Conservation (phyloP, 345 rosid species). For the Dovyalis caffra region DNA sequence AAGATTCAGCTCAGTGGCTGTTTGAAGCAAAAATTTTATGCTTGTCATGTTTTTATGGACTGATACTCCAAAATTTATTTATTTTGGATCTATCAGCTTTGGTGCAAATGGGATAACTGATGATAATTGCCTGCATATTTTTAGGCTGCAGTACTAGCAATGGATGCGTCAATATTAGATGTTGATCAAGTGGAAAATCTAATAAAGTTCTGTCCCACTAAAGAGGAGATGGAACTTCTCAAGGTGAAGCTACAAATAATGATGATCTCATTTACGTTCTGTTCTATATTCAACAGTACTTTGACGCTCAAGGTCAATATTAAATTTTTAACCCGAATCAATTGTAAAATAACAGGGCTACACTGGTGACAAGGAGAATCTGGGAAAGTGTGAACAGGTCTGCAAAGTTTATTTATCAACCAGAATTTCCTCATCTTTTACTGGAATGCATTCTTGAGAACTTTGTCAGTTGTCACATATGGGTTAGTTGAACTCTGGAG, state of each 20-base stretch:
- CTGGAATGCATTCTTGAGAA: neutral
- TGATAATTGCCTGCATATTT: constrained; percentile 18
- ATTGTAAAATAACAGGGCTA: constrained; percentile 44
- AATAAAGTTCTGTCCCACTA: constrained; percentile 95
- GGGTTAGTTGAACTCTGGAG: constrained; percentile 5
- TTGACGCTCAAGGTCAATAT: neutral
- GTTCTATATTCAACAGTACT: constrained; percentile 1
- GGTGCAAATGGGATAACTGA: neutral
- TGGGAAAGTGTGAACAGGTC: constrained; percentile 99
- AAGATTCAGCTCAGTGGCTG: neutral
- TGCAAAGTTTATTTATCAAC: constrained; percentile 18
- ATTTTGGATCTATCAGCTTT: neutral
- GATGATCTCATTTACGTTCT: constrained; percentile 8
- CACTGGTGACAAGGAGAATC: constrained; percentile 70
- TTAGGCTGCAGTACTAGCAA: constrained; percentile 93
- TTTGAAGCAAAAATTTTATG: neutral
- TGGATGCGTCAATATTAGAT: constrained; percentile 91
- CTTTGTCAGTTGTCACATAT: constrained; percentile 5
- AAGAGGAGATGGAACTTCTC: constrained; percentile 98
- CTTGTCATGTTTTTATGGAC: neutral
- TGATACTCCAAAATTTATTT: neutral
- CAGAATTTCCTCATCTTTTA: constrained; percentile 3
- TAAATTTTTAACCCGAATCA: constrained; percentile 3
- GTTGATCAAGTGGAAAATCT: constrained; percentile 98
- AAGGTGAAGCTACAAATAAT: constrained; percentile 57